Conservation (phyloP, 192 early-diverging fungal species). For the Umbelopsis ramanniana region DNA sequence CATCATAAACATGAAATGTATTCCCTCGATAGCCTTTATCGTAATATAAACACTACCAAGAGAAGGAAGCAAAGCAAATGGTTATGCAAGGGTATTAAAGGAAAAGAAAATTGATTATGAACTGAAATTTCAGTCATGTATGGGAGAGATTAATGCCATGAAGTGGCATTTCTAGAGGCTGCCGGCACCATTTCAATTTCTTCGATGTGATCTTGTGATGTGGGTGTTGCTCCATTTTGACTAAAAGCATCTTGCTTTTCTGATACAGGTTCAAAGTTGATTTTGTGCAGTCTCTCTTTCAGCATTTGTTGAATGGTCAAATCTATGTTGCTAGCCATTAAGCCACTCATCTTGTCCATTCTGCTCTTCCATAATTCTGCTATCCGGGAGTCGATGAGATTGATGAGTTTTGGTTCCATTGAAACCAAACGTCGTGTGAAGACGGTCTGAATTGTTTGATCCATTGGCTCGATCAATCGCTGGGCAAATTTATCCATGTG, state of each 20-base stretch:
- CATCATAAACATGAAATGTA: too few species aligned
- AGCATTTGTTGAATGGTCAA: constrained; percentile 11
- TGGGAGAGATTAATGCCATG: background rate
- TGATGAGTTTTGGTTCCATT: constrained; percentile 15
- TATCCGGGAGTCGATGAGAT: constrained; percentile 6
- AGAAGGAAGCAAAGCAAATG: background rate
- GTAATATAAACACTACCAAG: too few species aligned
- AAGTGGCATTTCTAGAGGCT: background rate
- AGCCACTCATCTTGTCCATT: constrained; percentile 13
- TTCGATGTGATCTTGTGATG: constrained; percentile 1
- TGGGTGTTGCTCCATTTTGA: constrained; percentile 1
- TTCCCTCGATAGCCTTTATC: too few species aligned
- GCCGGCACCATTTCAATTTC: background rate
- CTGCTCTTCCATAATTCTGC: constrained; percentile 14
- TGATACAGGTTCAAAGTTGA: background rate
- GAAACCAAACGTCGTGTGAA: background rate
- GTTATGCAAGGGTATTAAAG: background rate
- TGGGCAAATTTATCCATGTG: constrained; percentile 11
- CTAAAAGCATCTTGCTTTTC: constrained; percentile 6
- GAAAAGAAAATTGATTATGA: background rate
- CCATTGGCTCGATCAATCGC: constrained; percentile 2
- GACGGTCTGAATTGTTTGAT: background rate
- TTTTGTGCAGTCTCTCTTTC: constrained; percentile 2
- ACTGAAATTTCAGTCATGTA: too few species aligned
- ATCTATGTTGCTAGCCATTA: constrained; percentile 11